phyloP scores from a whole-genome alignment of 257 asterid species.

The Primulina huaijiensis region DNA sequence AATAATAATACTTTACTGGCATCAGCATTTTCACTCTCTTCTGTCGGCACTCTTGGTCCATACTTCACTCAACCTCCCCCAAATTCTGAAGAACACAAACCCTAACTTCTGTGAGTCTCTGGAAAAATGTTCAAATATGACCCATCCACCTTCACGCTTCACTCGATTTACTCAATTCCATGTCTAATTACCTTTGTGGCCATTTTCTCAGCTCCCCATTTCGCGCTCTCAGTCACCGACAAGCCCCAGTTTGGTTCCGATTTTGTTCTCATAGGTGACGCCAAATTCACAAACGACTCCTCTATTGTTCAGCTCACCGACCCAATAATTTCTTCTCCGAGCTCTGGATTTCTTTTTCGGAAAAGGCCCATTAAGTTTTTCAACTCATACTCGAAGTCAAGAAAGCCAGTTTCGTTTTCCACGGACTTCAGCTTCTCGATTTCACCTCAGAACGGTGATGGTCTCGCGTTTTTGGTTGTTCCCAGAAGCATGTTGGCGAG shows the following conservation, averaged over 20 bases:
- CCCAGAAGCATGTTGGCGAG: constrained; percentile 38
- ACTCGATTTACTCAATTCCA: not conserved
- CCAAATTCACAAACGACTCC: constrained; percentile 33
- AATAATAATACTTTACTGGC: no score
- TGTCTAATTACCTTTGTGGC: constrained; percentile 27
- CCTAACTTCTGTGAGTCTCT: constrained; percentile 12
- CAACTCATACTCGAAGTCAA: constrained; percentile 28
- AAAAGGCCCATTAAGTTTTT: constrained; percentile 48
- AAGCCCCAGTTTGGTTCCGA: constrained; percentile 45
- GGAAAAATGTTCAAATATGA: constrained; percentile 13
- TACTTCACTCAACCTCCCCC: constrained; percentile 4
- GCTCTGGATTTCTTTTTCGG: constrained; percentile 61
- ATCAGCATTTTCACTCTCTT: no score
- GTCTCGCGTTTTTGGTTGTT: constrained; percentile 54
- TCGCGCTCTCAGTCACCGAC: constrained; percentile 42
- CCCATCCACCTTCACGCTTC: not conserved
- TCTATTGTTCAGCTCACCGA: constrained; percentile 52
- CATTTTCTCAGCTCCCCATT: constrained; percentile 29
- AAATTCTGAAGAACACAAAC: constrained; percentile 7
- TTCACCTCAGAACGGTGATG: constrained; percentile 58
- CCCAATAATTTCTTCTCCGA: constrained; percentile 40
- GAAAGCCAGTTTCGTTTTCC: constrained; percentile 56
- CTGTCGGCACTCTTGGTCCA: no score
- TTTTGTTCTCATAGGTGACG: constrained; percentile 56
- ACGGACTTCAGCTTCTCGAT: constrained; percentile 71